phyloP scores from a whole-genome alignment of 2,329 filamentous ascomycete species.

The Elsinoe batatas region DNA sequence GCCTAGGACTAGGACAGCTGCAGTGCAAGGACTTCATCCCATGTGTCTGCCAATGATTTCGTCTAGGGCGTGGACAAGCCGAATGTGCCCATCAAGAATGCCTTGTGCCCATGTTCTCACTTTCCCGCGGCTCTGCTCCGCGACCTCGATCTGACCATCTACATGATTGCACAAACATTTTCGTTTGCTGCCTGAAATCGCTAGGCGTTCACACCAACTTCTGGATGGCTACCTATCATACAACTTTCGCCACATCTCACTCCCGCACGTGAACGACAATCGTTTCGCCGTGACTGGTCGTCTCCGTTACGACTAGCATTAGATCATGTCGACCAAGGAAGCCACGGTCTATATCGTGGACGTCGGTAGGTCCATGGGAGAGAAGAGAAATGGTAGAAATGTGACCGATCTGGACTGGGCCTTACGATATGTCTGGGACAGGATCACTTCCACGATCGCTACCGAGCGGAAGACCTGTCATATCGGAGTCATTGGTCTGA shows the following conservation, averaged over 20 bases:
- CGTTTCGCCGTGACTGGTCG: not conserved
- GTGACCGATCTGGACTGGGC: conserved; percentile 81
- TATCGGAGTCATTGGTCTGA: conserved; percentile 71
- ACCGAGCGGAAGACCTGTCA: conserved; percentile 65
- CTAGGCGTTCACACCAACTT: not conserved
- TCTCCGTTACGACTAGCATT: no score
- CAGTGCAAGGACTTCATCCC: no score
- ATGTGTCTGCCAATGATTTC: no score
- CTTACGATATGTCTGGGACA: conserved; percentile 92
- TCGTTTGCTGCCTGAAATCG: not conserved
- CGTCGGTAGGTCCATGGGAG: conserved; percentile 73
- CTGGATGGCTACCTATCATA: not conserved
- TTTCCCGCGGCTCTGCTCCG: not conserved
- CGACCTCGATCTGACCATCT: not conserved
- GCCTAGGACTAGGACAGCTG: no score
- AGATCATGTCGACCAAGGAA: conserved; percentile 78
- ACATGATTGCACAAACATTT: no score
- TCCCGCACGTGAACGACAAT: not conserved
- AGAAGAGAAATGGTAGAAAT: conserved; percentile 57
- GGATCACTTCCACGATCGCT: conserved; percentile 62
- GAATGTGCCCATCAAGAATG: no score
- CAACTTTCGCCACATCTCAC: not conserved
- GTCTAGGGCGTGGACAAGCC: no score
- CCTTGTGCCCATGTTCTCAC: no score
- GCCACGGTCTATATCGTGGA: conserved; percentile 88